A percentile compares a stretch with the other conserved stretches of the same genome.
Conservation (phyloP, 2,329 filamentous ascomycete species). For the Cercospora sesami region DNA sequence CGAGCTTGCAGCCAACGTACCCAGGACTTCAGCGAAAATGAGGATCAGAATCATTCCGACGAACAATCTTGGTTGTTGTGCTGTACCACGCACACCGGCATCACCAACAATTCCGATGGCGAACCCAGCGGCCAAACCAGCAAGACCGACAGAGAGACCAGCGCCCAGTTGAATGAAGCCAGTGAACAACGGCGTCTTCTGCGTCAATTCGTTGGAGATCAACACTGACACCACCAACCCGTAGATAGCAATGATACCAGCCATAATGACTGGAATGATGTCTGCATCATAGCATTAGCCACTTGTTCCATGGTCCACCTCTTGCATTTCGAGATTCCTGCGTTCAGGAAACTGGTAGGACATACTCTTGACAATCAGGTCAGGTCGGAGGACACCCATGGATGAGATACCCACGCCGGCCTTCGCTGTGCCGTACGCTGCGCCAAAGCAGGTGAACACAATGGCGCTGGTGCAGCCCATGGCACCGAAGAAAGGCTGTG, state of each 20-base stretch:
- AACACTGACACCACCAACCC: conserved; percentile 56
- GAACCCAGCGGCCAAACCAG: conserved; percentile 45
- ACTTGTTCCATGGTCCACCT: neutral
- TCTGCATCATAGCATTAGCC: conserved; percentile 55
- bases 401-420: conserved; percentile 97
- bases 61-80: conserved; percentile 81
- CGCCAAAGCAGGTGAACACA: conserved; percentile 94
- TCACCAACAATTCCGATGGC: conserved; percentile 65
- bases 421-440: conserved; percentile 98
- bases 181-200: conserved; percentile 50
- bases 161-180: conserved; percentile 57
- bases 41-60: conserved; percentile 99
- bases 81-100: conserved; percentile 82
- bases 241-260: conserved; percentile 99
- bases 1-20: conserved; percentile 54
- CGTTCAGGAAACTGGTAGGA: conserved; percentile 25
- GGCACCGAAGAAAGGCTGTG: conserved; percentile 87
- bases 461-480: conserved; percentile 96
- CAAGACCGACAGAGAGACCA: conserved; percentile 51
- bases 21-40: conserved; percentile 99
- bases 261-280: conserved; percentile 99
- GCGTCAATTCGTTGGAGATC: conserved; percentile 55
- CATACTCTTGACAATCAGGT: conserved; percentile 99
- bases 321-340: neutral
- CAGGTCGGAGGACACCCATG: conserved; percentile 96